phyloP scores from a whole-genome alignment of 2,329 filamentous ascomycete genomes.

The Botryotinia globosa region DNA sequence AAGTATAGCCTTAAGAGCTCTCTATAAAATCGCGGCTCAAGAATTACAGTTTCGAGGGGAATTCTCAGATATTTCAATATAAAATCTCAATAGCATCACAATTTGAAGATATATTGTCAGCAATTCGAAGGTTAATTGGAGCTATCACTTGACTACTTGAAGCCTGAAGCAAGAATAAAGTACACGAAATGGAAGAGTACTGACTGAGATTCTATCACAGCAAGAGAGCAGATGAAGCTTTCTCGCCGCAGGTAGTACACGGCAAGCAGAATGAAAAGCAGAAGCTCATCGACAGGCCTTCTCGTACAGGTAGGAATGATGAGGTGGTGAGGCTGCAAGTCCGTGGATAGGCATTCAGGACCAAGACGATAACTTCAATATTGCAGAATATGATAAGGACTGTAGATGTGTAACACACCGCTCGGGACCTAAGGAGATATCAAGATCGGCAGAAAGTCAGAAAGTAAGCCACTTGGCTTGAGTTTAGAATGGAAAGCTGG shows the following conservation, averaged over 20 bases:
- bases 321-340: neutral
- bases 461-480: neutral
- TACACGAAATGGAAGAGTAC: neutral
- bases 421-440: neutral
- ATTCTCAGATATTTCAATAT: neutral
- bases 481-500: neutral
- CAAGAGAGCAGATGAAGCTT: no score
- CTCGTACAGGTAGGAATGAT: no score
- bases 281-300: no score
- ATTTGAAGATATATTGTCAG: neutral
- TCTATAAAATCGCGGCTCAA: neutral
- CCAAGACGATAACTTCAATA: neutral
- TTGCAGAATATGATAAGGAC: neutral
- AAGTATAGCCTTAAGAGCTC: neutral
- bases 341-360: neutral
- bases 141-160: neutral
- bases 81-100: neutral
- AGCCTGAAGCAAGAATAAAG: neutral
- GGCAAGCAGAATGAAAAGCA: neutral
- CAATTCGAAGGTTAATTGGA: neutral
- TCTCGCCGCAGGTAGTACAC: neutral
- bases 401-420: neutral
- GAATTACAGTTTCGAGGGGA: no score
- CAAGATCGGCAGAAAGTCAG: neutral
- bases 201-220: neutral